Percentiles rank a stretch among this genome's conserved stretches.
These are phyloP conservation scores for Rosellinia necatrix DNA, from an alignment of 2,329 filamentous ascomycete species.

Conservation along the genomic window DNA sequence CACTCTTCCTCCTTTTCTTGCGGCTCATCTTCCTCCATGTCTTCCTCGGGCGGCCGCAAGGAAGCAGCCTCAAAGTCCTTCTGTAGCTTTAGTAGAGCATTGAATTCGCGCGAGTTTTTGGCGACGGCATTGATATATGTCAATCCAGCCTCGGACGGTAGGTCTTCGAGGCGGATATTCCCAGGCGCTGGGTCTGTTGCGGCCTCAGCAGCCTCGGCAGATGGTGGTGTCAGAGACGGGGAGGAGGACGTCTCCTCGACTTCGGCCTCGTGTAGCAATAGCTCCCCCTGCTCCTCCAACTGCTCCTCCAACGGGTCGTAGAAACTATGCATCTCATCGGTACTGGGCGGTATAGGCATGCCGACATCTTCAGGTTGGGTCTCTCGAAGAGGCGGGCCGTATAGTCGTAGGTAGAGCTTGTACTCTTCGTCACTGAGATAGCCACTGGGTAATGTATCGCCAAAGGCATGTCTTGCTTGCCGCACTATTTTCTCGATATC, in stretches of 20 bases:
- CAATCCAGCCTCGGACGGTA: constrained; percentile 43
- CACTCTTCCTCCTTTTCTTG: constrained; percentile 42
- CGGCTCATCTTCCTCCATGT: constrained; percentile 39
- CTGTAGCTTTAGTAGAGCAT: constrained; percentile 58
- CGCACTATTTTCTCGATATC: constrained; percentile 32
- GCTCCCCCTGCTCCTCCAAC: constrained; percentile 69
- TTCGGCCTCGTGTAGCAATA: constrained; percentile 59
- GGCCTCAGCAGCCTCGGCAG: constrained; percentile 34
- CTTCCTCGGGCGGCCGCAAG: constrained; percentile 41
- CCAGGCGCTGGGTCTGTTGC: constrained; percentile 30
- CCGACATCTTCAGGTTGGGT: constrained; percentile 53
- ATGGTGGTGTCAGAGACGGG: neutral
- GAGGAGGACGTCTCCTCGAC: constrained; percentile 21
- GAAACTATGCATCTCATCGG: too few species aligned
- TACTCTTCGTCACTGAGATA: constrained; percentile 30
- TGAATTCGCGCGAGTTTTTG: constrained; percentile 60
- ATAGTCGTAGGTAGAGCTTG: constrained; percentile 26
- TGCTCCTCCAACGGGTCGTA: too few species aligned
- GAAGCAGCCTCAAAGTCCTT: constrained; percentile 59
- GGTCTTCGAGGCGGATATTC: constrained; percentile 27
- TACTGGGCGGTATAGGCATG: constrained; percentile 70
- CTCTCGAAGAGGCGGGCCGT: constrained; percentile 28
- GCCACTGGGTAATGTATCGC: constrained; percentile 27
- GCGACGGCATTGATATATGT: constrained; percentile 55
- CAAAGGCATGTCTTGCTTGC: constrained; percentile 27